Evolutionary conservation across 306 rosid genomes (phyloP).

Genomic region (Rosa rugosa): DNA sequence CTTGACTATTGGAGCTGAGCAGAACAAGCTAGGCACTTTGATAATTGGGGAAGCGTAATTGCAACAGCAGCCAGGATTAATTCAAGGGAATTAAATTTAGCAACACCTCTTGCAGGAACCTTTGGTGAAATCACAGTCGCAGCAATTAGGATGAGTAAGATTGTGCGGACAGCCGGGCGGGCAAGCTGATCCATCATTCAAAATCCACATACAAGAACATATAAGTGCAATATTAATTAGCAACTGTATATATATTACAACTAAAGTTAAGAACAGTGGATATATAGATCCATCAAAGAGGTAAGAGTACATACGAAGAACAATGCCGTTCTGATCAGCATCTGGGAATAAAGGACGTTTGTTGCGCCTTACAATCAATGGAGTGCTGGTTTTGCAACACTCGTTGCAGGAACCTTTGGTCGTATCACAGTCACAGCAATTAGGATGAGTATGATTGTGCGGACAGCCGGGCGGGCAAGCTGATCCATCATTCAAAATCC

Average conservation of each 20-base stretch:
- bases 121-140: background rate
- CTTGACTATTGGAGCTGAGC: background rate
- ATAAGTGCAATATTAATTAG: background rate
- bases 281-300: background rate
- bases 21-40: background rate
- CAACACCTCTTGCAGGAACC: conserved; percentile 4
- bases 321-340: background rate
- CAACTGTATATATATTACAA: background rate
- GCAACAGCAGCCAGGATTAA: background rate
- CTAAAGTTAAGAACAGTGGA: background rate
- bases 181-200: conserved; percentile 4
- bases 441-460: background rate
- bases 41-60: background rate
- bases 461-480: background rate
- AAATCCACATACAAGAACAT: background rate
- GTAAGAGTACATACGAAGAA: background rate
- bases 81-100: background rate
- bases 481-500: conserved; percentile 2
- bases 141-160: background rate
- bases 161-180: background rate
- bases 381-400: background rate
- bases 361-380: too few relatives aligned
- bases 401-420: background rate
- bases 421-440: background rate
- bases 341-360: too few relatives aligned